Evolutionary conservation across 2,329 filamentous ascomycete species (phyloP), one percentile per base, ranked within the genome.

Genomic region (Colletotrichum somersetense): DNA sequence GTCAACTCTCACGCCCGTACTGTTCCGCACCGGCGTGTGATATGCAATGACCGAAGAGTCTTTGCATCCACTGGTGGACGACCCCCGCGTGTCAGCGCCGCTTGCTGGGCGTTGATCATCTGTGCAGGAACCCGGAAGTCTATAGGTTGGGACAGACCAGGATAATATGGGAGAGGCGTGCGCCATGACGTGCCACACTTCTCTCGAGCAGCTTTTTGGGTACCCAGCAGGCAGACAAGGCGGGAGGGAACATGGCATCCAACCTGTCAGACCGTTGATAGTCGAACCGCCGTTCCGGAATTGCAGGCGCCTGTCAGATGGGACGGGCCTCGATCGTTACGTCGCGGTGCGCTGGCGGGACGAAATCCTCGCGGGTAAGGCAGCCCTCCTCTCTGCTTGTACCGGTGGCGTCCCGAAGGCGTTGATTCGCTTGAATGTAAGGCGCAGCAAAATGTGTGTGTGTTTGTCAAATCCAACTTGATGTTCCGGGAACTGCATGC

Each of bases 91-190:
- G 68, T 66, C 64, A 62, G 58, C 50, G 53, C 48, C 62, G 40
- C 35, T 55, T 42, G 66, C 56, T 69, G 56, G 67, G 67, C 62
- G 67, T 69, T 76, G 75, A 75, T 79, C 77, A 79, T 74, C 74
- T 77, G 78, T 75, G 78, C 78, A 79, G 77, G 78, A 80, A 78
- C 76, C 77, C 77, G 77, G 38, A 42, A 61, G 59, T 72, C 55
- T 65, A 65, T 70, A 69, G 59, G 66, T 55, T 71, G 38, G 65
- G 46, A 58, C 46, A 65, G 35, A 40, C 46, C 48, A 48, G 52
- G 53, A 18, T 40, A 52, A 35, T 18, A 50, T 18, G 40, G 44
- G 61, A 58, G 40, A 56, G 57, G 48, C 57, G 50, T 38, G 20
- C 38, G 38, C 33, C 53, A 63, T 63, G 69, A 72, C 69, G 69